Evolutionary conservation across 805 yeast genomes (phyloP), one percentile per base, ranked within the genome.

Genomic region (Candida xiaguanensis): DNA sequence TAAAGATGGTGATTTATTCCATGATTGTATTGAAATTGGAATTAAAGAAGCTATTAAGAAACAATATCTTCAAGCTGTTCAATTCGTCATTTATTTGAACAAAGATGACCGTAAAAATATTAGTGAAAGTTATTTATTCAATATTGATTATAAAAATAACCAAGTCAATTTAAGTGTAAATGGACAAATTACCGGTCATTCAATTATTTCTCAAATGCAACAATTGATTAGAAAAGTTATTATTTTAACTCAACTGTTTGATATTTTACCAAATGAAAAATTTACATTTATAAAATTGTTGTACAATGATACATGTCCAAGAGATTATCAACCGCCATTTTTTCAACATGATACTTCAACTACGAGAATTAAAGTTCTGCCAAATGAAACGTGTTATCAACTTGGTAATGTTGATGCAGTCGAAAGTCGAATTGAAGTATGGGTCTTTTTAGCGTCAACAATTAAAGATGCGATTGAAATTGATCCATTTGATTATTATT

Each of bases 21-120:
- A 77, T 22, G 63, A 71, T 42, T 77, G 84, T 82, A 48, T 80
- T 17, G 79, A 79, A 26, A 56, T 56, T 16, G 77, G 82, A 8
- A 66, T 74, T 3, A 54, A 61, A 29, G 74, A 71, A 34, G 67
- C 78, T 0, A 53, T 80, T 2, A 61, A 60, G 17, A 47, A 53
- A 19, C 63, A 68, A 22, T 72, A 65, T 42, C 50, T 78, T 28
- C 61, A 67, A 40, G 70, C 74, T 0, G 41, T 78, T 22, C 65
- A 72, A 34, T 54, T 80, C 17, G 71, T 72, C 0, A 65, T 78
- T 4, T 63, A 69, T 37, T 48, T 67, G 6, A 72, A 75, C 45
- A 68, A 67, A 25, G 44, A 48, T 3, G 52, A 63, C 3, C 80
- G 80, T 3, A 51, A 54, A 3, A 63, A 65, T 0, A 46, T 77